Evolutionary conservation across 2,329 filamentous ascomycete species (phyloP).

Genomic region (Neophaeococcomyces aloes): DNA sequence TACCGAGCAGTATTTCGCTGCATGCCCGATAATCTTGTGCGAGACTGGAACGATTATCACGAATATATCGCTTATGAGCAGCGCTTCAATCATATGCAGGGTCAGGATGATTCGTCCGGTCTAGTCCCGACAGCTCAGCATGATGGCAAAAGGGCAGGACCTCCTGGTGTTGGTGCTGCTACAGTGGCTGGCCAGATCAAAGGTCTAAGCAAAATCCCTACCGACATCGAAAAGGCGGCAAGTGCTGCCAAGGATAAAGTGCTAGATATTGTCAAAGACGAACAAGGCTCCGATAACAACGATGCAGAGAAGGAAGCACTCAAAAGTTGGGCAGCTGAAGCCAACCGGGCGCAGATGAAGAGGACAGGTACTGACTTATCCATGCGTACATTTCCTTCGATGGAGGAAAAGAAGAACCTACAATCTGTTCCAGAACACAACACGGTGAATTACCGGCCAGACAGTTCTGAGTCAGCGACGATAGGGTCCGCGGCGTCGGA

Average conservation of each 20-base stretch:
- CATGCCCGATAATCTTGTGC: conserved; percentile 91
- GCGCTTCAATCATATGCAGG: conserved; percentile 62
- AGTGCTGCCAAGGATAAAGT: conserved; percentile 27
- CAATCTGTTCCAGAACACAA: conserved; percentile 16
- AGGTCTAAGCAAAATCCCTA: conserved; percentile 21
- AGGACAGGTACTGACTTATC: conserved; percentile 25
- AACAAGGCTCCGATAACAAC: conserved; percentile 9
- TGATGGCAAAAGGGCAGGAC: conserved; percentile 35
- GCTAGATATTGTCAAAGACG: conserved; percentile 15
- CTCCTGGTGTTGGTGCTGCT: conserved; percentile 28
- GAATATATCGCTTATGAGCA: conserved; percentile 69
- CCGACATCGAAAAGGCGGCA: conserved; percentile 24
- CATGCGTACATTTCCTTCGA: conserved; percentile 12
- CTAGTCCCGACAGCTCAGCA: conserved; percentile 29
- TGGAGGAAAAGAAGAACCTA: conserved; percentile 17
- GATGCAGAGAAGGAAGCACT: conserved; percentile 27
- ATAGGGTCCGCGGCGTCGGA: conserved; percentile 18
- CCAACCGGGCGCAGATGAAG: conserved; percentile 26
- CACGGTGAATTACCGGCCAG: conserved; percentile 23
- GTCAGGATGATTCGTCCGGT: conserved; percentile 27
- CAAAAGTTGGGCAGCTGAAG: conserved; percentile 26
- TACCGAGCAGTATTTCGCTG: conserved; percentile 91
- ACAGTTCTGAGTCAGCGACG: conserved; percentile 35
- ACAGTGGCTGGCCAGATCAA: conserved; percentile 23
- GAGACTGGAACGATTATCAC: conserved; percentile 86